Percentiles rank a stretch among this genome's conserved stretches.
These are phyloP conservation scores for Solidago caesia DNA, from an alignment of 129 eudicot species.

Conservation along the genomic window DNA sequence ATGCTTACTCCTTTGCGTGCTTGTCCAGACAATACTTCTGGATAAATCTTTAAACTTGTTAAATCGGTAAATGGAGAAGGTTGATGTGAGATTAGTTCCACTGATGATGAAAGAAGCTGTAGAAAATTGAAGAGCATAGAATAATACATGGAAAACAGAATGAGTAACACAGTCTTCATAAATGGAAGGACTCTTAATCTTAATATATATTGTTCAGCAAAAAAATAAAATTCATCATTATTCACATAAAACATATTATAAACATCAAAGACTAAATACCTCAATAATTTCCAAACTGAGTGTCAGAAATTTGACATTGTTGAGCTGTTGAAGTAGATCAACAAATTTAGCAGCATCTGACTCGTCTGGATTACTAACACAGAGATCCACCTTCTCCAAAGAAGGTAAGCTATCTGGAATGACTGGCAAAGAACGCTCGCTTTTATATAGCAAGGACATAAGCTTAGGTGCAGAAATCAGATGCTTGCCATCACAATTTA, in stretches of 20 bases:
- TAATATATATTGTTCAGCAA: background rate
- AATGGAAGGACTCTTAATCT: background rate
- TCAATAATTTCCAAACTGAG: background rate
- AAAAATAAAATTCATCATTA: too few species aligned
- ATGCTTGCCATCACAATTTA: background rate
- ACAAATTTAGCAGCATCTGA: constrained; percentile 3
- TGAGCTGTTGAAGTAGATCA: constrained; percentile 5
- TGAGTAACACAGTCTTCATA: background rate
- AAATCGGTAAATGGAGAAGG: constrained; percentile 3
- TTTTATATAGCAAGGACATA: background rate
- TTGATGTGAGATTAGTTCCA: background rate
- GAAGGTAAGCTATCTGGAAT: background rate
- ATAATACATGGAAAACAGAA: background rate
- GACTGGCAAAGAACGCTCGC: background rate
- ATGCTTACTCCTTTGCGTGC: background rate
- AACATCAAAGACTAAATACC: too few species aligned
- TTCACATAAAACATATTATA: too few species aligned
- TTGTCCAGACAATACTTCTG: background rate
- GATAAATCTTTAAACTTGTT: background rate
- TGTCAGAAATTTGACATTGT: constrained; percentile 11
- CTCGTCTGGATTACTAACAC: background rate
- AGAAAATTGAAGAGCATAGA: background rate
- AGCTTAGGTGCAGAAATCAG: constrained; percentile 13
- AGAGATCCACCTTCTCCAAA: constrained; percentile 21
- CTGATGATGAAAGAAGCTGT: constrained; percentile 7